Base-by-base conservation (phyloP, 345 rosid genomes). In the Cardamine chenopodiifolia region DNA sequence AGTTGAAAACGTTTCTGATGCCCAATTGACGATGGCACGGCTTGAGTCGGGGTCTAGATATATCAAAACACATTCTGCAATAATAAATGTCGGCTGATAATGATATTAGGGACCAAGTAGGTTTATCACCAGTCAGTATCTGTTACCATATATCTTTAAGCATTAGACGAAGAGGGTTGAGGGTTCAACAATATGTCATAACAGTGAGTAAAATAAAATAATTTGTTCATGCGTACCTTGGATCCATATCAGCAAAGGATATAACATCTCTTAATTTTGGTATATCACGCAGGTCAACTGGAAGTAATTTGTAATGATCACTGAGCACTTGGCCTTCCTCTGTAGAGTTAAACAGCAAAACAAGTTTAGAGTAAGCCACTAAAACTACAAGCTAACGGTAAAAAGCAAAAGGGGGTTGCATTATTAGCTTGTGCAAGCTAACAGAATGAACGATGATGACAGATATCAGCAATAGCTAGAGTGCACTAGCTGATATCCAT, bases 41-140 rank as follows among this genome's bases (percentile, higher is more conserved):
- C 89, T 87, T 76, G 99, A 89, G 71, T 89, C 91, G n/a, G 98
- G 94, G 79, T 84, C 93, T 91, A 92, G 64, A 88, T 95, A 92
- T 80, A 95, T 95, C 78, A 95, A 84, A 79, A 95, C 93, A 71
- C 99, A 90, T 83, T 95, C 99, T 90, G 99, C 98, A 86, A 90
- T 89, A 76, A 92, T 89, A 85, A 90, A 95, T 78, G 99, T 92
- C 68, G 96, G 96, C 99, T 92, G 98, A 87, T 85, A 81, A 82
- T 79, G 74, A 81, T 70, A 83, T 86, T 78, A 88, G 90, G 85
- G 57, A 81, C 73, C 48, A 81, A 81, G 76, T 70, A 73, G 52
- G 25, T 80, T 49, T 57, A 66, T 71, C 60, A 71, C 59, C 48
- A 67, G 74, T 55, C 60, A 63, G 26, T 17, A 78, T 52, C 54